Evolutionary conservation across 495 filamentous ascomycete genomes (phyloP), one percentile per base, ranked within the genome.

Genomic region (Hypomontagnella monticulosa): DNA sequence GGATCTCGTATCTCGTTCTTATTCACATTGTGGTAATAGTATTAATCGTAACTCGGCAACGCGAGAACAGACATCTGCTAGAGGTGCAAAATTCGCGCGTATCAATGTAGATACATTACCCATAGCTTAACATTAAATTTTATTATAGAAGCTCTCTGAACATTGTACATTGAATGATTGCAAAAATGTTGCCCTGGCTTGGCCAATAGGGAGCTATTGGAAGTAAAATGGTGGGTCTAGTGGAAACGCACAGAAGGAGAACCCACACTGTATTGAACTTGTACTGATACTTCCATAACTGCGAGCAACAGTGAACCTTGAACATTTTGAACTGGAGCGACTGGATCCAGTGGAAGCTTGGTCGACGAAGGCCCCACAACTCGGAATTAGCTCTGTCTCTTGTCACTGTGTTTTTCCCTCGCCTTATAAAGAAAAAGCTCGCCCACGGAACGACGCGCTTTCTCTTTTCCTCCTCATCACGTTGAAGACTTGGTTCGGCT

Each of bases 401-500:
- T 58, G 54, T 71, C 44, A 56, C 61, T 63, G 57, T 69, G 63
- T 65, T 58, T 3, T 60, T 61, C 59, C 57, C 55, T 37, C 34
- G 46, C 53, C 60, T 72, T 74, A 70, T 70, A 74, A 74, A 70
- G 70, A 67, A 68, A 59, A 57, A 49, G 55, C 54, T 70, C 66
- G 63, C 69, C 69, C 70, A 70, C 64, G 50, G 55, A 60, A 60
- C 59, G 66, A 71, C 67, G 69, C 73, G 63, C 55, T 69, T 71
- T 59, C 42, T 47, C 59, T 61, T 72, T 67, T 63, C 61, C 57
- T 53, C 61, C 65, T 57, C 73, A 71, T 69, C 73, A 68, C 70
- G 72, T 76, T 66, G 70, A 69, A 70, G 71, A 71, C 67, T 71
- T 71, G 50, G 69, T 71, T 72, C 71, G 67, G 58, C 57, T 57